Evolutionary conservation across 257 asterid species (phyloP), one percentile per base, ranked within the genome.

Genomic region (Solanum neorickii): DNA sequence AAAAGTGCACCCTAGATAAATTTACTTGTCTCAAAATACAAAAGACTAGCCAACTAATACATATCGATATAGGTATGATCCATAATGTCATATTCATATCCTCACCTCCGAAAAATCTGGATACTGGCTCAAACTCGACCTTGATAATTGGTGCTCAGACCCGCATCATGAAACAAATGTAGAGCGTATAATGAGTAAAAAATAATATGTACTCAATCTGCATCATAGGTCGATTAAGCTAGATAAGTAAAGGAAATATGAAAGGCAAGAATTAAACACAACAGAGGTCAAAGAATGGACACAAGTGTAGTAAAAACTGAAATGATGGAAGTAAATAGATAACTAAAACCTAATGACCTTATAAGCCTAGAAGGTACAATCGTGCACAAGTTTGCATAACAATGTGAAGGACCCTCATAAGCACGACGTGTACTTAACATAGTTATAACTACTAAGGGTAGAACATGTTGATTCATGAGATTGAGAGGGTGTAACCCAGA

Each of bases 41-140:
- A 49, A 49, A 14, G 60, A 49, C 60, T 49, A 15, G 9, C 18
- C 62, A 52, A 52, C 23, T 52, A 6, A 16, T 52, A 52, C 60
- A 52, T 52, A 52, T 52, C 0, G 23, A 52, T 21, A 52, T 16
- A 15, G 60, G 60, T 18, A 52, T 52, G 62, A 52, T 52, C n/a
- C 0, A 52, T 3, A 18, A 52, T 3, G 1, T 7, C 62, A 52
- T 52, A 23, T 18, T 3, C 62, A 16, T 23, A 52, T 18, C n/a
- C n/a, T 52, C 62, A 52, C 62, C 62, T 52, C 18, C 3, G n/a
- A 52, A 52, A 16, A 52, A 23, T 52, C 3, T 7, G 3, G n/a
- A 9, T 52, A 4, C 10, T 18, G 3, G 10, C 23, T 52, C n/a
- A 10, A 52, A 0, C 10, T 18, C n/a, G 18, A 52, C 0, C 0